Conservation (phyloP, 202 grass and related monocot species). For the Setaria italica region DNA sequence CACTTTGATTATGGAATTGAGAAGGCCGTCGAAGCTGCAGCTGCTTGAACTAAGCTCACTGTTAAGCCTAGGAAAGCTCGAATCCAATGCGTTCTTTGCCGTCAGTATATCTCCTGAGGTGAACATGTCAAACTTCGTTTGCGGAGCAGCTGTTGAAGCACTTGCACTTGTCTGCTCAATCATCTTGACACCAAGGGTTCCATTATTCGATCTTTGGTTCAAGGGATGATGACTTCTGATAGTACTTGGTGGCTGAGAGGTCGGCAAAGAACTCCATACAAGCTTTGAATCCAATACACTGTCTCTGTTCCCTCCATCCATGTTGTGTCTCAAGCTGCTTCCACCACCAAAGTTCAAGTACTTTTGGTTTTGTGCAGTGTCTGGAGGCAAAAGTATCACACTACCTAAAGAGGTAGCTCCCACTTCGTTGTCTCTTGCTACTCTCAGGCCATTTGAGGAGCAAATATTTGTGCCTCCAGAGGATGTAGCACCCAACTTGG, state of each 20-base stretch:
- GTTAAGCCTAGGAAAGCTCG: constrained; percentile 49
- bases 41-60: constrained; percentile 63
- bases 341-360: constrained; percentile 61
- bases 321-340: constrained; percentile 48
- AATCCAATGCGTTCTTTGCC: constrained; percentile 50
- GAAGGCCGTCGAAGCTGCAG: constrained; percentile 79
- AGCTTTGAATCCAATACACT: constrained; percentile 55
- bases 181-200: constrained; percentile 42
- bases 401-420: constrained; percentile 53
- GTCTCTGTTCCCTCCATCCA: constrained; percentile 44
- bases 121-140: constrained; percentile 32
- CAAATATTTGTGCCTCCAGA: constrained; percentile 20
- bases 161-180: constrained; percentile 49
- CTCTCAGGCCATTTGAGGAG: constrained; percentile 51
- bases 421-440: constrained; percentile 54
- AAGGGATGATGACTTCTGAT: constrained; percentile 36
- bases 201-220: constrained; percentile 48
- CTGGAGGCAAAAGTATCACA: constrained; percentile 17
- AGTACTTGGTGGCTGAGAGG: constrained; percentile 45
- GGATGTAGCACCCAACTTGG: constrained; percentile 42
- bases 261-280: constrained; percentile 52
- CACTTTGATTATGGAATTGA: constrained; percentile 94
- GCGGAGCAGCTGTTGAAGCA: constrained; percentile 31
- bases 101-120: constrained; percentile 38
- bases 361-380: constrained; percentile 50